phyloP scores from a whole-genome alignment of 257 asterid genomes.

The Solanum chilense region DNA sequence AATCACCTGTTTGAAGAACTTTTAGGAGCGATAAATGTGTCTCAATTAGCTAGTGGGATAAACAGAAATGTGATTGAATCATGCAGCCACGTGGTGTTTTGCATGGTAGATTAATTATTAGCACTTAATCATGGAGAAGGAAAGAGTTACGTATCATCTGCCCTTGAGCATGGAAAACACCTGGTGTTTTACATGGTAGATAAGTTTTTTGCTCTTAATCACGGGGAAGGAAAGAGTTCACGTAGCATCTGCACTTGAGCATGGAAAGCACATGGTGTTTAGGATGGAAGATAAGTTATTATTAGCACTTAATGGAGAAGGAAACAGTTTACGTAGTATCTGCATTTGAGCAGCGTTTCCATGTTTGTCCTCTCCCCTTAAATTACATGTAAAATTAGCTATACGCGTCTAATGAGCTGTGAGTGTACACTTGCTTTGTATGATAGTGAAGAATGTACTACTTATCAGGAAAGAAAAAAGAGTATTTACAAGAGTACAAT shows the following conservation, averaged over 20 bases:
- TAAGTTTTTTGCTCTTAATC: neutral
- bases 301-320: neutral
- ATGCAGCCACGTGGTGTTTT: neutral
- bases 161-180: neutral
- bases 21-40: neutral
- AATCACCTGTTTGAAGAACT: neutral
- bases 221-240: neutral
- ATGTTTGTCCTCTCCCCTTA: neutral
- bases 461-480: neutral
- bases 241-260: neutral
- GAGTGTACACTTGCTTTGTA: neutral
- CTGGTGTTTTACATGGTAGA: conserved; percentile 6
- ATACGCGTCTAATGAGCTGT: neutral
- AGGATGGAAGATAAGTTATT: neutral
- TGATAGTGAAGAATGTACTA: neutral
- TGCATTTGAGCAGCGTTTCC: neutral
- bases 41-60: neutral
- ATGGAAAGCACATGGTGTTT: neutral
- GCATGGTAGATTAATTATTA: neutral
- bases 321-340: neutral
- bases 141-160: neutral
- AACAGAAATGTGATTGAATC: neutral
- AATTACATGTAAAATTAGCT: neutral
- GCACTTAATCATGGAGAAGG: neutral
- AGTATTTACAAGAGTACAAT: neutral